phyloP scores from a whole-genome alignment of 2,329 filamentous ascomycete genomes.

The Fusarium pseudoanthophilum region DNA sequence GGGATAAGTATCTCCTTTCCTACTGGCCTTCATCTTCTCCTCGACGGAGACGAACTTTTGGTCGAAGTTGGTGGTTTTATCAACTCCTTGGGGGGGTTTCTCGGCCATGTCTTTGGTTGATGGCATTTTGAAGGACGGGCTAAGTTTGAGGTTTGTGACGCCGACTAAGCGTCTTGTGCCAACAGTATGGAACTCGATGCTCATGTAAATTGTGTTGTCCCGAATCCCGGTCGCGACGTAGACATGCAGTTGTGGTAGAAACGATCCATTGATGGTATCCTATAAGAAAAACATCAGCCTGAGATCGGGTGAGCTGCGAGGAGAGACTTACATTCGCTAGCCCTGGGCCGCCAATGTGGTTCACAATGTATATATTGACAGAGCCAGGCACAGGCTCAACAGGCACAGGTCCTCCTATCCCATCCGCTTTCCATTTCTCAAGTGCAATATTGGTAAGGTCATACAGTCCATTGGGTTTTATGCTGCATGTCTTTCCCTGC shows the following conservation, averaged over 20 bases:
- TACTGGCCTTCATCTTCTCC: background rate
- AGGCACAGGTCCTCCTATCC: background rate
- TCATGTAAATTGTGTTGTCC: slow-evolving; percentile 1
- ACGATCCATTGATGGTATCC: slow-evolving; percentile 41
- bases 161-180: slow-evolving; percentile 41
- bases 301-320: background rate
- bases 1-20: background rate
- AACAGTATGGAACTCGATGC: slow-evolving; percentile 37
- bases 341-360: slow-evolving; percentile 2
- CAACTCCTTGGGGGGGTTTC: background rate
- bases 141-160: slow-evolving; percentile 5
- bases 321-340: slow-evolving; percentile 33
- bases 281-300: slow-evolving; percentile 12
- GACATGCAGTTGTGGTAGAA: slow-evolving; percentile 41
- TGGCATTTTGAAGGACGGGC: background rate
- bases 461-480: background rate
- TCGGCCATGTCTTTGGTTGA: background rate
- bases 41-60: background rate
- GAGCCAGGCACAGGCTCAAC: background rate
- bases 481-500: background rate
- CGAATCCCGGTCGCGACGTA: slow-evolving; percentile 13
- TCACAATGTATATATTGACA: background rate
- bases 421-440: background rate
- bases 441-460: background rate
- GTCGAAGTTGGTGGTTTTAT: background rate